Base-by-base conservation (phyloP, 2,329 filamentous ascomycete genomes). In the Paraphaeosphaeria minitans region DNA sequence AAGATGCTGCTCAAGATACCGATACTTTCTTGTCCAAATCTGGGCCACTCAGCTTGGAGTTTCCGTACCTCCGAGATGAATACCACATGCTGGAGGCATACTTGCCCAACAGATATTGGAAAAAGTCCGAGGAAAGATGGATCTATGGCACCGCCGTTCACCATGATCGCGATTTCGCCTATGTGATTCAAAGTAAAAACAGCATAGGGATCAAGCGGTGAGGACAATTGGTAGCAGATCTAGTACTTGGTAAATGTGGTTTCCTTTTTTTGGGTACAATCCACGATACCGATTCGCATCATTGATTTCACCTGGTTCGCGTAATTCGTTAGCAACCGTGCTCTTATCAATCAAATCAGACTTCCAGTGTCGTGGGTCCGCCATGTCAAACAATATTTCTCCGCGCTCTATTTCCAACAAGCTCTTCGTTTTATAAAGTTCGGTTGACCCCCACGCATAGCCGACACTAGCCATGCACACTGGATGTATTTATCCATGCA, bases 61-160 rank as follows among this genome's bases (percentile, higher is more conserved):
- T 85, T 12, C 84, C 84, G 0, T 85, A 79, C 56, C 79, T 83
- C 52, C 75, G 85, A 22, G 85, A 87, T 58, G 81, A 83, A 47
- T 87, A 87, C 65, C 85, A 87, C 66, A 81, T 84, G 76, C 77
- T 87, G 29, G 73, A 86, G 67, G 82, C 82, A 1, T 87, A 84
- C 62, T 65, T 87, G 49, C 85, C 85, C 0, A 84, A 84, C 60
- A 77, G 85, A 22, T 80, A 79, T 47, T 87, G 85, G 85, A 79
- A 73, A 49, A 76, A 76, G 16, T 75, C 80, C 9, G 65, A 78
- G 4, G 67, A 74, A 39, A 70, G 71, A 43, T 87, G 84, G 85
- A 67, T 80, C 39, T 87, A 87, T 62, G 75, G 69, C 12, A 72
- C 75, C 7, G 63, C 58, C 35, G 71, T 72, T 6, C 65, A 73